These are phyloP conservation scores for Rutstroemia sp. DNA, from an alignment of 2,329 filamentous ascomycete species.

Conservation along the genomic window DNA sequence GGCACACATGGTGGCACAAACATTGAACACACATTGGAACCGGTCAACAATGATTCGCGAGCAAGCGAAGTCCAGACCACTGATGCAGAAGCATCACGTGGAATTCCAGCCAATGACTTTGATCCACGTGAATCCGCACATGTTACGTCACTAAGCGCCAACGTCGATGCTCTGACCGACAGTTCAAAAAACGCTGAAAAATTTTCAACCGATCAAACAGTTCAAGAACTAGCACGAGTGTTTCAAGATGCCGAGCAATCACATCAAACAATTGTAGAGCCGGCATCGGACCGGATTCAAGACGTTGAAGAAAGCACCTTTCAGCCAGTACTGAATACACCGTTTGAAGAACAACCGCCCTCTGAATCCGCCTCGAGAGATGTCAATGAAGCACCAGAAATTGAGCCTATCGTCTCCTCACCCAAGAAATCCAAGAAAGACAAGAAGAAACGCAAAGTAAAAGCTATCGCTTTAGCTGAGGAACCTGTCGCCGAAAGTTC, in stretches of 20 bases:
- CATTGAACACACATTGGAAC: neutral
- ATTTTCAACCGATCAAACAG: neutral
- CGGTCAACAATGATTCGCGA: neutral
- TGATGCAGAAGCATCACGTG: neutral
- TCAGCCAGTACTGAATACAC: neutral
- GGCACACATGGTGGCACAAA: neutral
- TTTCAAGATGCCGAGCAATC: neutral
- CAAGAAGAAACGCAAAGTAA: slow-evolving; percentile 14
- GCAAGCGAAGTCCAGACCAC: neutral
- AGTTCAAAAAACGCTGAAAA: neutral
- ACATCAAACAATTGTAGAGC: neutral
- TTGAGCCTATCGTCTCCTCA: neutral
- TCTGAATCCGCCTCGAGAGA: neutral
- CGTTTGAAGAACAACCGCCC: neutral
- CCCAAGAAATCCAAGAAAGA: slow-evolving; percentile 15
- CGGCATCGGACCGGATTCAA: neutral
- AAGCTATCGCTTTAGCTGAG: slow-evolving; percentile 4
- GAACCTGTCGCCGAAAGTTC: neutral
- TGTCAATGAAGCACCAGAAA: neutral
- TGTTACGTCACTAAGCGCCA: neutral
- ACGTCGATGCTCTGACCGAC: no score
- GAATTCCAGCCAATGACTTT: no score
- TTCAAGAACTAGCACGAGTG: neutral
- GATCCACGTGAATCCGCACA: no score
- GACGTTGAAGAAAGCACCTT: neutral